A percentile compares a stretch with the other conserved stretches of the same genome.
Conservation (phyloP, 192 early-diverging fungal genomes). For the Irineochytrium annulatum region DNA sequence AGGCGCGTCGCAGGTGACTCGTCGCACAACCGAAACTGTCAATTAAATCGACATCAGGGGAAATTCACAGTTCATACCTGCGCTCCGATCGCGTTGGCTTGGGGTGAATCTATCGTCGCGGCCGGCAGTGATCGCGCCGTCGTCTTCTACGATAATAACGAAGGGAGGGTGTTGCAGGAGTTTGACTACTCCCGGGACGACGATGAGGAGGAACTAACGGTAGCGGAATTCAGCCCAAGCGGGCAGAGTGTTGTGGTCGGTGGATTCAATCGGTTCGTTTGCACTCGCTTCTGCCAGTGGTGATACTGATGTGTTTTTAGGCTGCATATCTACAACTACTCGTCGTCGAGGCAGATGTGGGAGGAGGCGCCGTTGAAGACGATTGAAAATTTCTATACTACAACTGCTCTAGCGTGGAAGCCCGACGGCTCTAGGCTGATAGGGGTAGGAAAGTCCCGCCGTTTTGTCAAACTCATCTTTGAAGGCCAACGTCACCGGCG, state of each 20-base stretch:
- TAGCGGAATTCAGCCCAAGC: slow-evolving; percentile 48
- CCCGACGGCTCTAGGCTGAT: slow-evolving; percentile 59
- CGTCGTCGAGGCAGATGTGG: slow-evolving; percentile 40
- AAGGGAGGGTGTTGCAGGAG: slow-evolving; percentile 47
- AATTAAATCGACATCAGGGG: slow-evolving; percentile 36
- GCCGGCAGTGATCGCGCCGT: slow-evolving; percentile 52
- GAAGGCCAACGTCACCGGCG: slow-evolving; percentile 53
- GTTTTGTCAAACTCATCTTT: background rate
- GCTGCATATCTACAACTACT: slow-evolving; percentile 56
- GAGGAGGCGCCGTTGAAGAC: slow-evolving; percentile 53
- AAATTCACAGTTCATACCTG: slow-evolving; percentile 52
- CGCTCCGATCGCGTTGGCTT: slow-evolving; percentile 47
- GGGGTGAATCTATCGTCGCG: slow-evolving; percentile 55
- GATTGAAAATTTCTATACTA: slow-evolving; percentile 61
- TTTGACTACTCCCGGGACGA: slow-evolving; percentile 57
- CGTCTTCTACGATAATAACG: slow-evolving; percentile 43
- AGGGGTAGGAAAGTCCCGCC: slow-evolving; percentile 21
- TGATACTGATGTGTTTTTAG: slow-evolving; percentile 16
- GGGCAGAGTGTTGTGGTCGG: slow-evolving; percentile 58
- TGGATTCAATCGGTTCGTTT: slow-evolving; percentile 42
- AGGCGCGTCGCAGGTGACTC: slow-evolving; percentile 50
- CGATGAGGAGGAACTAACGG: slow-evolving; percentile 53
- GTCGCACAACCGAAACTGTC: background rate
- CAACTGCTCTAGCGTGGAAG: slow-evolving; percentile 56
- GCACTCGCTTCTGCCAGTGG: background rate